These are phyloP conservation scores for Cadophora luteo-olivacea DNA, from an alignment of 2,329 filamentous ascomycete genomes.

Conservation along the genomic window DNA sequence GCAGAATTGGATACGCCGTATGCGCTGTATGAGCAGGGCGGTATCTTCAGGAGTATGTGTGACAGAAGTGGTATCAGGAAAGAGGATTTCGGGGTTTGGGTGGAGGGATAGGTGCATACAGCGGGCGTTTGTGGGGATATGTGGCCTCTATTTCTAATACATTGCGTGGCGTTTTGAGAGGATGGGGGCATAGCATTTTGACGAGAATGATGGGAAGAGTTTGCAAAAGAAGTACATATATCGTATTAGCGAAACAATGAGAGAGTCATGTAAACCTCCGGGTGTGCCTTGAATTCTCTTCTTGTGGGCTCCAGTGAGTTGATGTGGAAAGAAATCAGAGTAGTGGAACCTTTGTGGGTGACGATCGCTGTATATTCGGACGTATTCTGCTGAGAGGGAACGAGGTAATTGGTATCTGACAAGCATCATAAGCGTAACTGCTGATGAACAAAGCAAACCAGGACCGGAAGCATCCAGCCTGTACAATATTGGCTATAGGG, in stretches of 20 bases:
- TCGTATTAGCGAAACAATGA: not conserved
- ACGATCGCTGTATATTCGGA: too few relatives aligned
- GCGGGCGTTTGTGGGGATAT: not conserved
- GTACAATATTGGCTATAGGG: too few relatives aligned
- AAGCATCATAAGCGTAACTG: not conserved
- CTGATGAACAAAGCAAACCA: not conserved
- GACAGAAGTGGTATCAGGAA: constrained; percentile 61
- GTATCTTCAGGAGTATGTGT: constrained; percentile 79
- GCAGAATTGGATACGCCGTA: constrained; percentile 84
- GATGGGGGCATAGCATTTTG: not conserved
- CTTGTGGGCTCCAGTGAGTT: not conserved
- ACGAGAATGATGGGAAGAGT: not conserved
- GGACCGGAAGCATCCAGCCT: not conserved
- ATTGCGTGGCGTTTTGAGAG: constrained; percentile 5
- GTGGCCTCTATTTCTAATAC: not conserved
- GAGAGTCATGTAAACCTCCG: not conserved
- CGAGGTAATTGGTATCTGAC: too few relatives aligned
- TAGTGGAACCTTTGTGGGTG: too few relatives aligned
- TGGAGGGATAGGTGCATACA: not conserved
- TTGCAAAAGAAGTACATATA: not conserved
- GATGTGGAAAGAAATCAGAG: not conserved
- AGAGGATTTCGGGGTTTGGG: constrained; percentile 40
- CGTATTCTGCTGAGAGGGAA: too few relatives aligned
- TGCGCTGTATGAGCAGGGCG: constrained; percentile 72
- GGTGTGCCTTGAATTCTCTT: not conserved